These are phyloP conservation scores for Uncinocarpus reesii DNA, from an alignment of 2,329 filamentous ascomycete species.

Conservation along the genomic window DNA sequence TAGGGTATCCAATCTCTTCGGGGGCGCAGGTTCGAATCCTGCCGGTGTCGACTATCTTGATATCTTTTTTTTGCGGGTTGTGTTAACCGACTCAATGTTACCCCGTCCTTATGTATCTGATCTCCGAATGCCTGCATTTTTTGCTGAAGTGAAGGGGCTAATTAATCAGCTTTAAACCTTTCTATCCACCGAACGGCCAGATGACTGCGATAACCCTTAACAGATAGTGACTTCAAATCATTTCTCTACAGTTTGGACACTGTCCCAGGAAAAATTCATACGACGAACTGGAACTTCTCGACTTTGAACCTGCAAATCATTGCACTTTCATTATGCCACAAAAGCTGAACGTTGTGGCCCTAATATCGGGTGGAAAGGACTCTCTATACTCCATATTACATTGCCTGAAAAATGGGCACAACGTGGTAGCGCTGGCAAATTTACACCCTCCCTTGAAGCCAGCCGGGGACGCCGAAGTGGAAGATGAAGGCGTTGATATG, in stretches of 20 bases:
- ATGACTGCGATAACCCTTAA: too few relatives aligned
- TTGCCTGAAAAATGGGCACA: conserved; percentile 75
- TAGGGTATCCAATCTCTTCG: not conserved
- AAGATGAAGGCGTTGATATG: conserved; percentile 52
- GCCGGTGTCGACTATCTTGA: conserved; percentile 6
- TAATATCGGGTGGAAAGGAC: conserved; percentile 95
- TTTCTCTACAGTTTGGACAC: too few relatives aligned
- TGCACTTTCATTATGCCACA: conserved; percentile 13
- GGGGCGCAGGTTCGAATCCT: conserved; percentile 10
- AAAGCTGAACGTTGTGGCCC: conserved; percentile 64
- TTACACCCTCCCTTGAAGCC: conserved; percentile 51
- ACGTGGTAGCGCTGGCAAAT: conserved; percentile 79
- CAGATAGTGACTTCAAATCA: too few relatives aligned
- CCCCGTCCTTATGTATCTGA: too few relatives aligned
- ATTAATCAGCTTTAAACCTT: not conserved
- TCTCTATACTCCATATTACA: conserved; percentile 90
- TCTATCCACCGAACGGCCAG: too few relatives aligned
- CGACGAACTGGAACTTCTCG: too few relatives aligned
- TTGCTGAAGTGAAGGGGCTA: too few relatives aligned
- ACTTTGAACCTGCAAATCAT: too few relatives aligned
- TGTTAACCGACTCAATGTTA: too few relatives aligned
- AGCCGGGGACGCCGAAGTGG: conserved; percentile 27
- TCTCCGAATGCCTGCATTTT: too few relatives aligned
- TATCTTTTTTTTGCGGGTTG: too few relatives aligned
- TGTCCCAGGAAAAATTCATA: too few relatives aligned